A percentile compares a stretch with the other conserved stretches of the same genome.
Evolutionary conservation across 1,284 basidiomycete genomes (phyloP).

Genomic region (Melampsora larici-populina): DNA sequence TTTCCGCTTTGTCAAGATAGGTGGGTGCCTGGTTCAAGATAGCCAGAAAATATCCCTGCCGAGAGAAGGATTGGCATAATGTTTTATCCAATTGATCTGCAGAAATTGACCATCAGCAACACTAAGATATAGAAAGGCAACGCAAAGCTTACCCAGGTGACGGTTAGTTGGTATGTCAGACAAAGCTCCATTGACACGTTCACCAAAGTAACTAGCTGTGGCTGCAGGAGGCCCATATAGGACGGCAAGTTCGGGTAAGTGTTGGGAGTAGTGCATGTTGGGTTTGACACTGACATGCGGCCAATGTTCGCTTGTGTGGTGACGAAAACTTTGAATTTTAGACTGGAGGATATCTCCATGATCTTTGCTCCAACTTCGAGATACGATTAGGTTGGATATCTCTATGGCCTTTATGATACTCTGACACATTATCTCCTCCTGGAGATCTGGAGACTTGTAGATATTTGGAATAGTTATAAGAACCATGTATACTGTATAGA

Average conservation of each 20-base stretch:
- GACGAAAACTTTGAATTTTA: conserved; percentile 1
- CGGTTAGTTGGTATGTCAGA: conserved; percentile 18
- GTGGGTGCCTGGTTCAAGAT: too few species aligned
- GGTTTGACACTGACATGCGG: conserved; percentile 12
- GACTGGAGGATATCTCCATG: neutral
- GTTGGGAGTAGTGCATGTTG: conserved; percentile 24
- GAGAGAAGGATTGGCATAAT: too few species aligned
- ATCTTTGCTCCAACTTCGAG: neutral
- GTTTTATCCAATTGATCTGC: too few species aligned
- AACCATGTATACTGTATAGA: conserved; percentile 14
- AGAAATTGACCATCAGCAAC: too few species aligned
- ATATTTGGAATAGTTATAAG: conserved; percentile 2
- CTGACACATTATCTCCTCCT: too few species aligned
- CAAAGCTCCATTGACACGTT: conserved; percentile 26
- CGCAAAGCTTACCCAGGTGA: conserved; percentile 12
- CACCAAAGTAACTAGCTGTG: conserved; percentile 19
- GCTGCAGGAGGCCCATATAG: conserved; percentile 21
- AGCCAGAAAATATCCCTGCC: too few species aligned
- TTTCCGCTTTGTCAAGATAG: too few species aligned
- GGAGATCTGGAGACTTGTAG: too few species aligned
- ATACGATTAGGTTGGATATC: neutral
- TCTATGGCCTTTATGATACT: too few species aligned
- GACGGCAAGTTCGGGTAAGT: conserved; percentile 27
- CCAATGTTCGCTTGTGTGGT: neutral
- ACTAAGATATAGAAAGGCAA: too few species aligned